phyloP scores from a whole-genome alignment of 352 stramenopile genomes.

The Phytophthora meadii region DNA sequence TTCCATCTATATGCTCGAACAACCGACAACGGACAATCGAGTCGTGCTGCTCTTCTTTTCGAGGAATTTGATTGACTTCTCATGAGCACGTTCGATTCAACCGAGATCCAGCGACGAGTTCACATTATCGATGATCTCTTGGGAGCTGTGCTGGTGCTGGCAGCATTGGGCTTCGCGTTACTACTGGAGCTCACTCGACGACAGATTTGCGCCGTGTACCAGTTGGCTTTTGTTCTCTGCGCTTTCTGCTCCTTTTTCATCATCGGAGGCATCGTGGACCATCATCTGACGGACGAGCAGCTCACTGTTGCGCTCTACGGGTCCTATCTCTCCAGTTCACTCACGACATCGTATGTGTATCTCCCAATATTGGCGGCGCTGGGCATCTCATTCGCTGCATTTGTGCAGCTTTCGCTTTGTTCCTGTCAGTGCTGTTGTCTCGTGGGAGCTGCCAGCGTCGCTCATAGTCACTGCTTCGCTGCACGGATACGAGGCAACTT shows the following conservation, averaged over 20 bases:
- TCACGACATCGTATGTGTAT: constrained; percentile 74
- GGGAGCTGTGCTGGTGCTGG: constrained; percentile 66
- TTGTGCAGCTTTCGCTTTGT: constrained; percentile 63
- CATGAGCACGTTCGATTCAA: constrained; percentile 25
- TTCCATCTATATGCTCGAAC: constrained; percentile 4
- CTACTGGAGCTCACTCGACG: constrained; percentile 77
- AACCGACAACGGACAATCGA: background rate
- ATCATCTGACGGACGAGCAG: constrained; percentile 77
- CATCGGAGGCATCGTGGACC: constrained; percentile 72
- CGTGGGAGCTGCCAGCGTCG: constrained; percentile 33
- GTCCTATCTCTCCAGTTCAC: constrained; percentile 55
- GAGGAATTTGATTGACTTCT: constrained; percentile 2
- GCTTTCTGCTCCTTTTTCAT: constrained; percentile 63
- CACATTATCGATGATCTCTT: constrained; percentile 83
- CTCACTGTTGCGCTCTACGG: constrained; percentile 73
- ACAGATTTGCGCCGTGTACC: constrained; percentile 70
- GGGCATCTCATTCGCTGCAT: constrained; percentile 44
- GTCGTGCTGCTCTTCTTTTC: constrained; percentile 2
- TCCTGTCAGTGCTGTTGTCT: constrained; percentile 78
- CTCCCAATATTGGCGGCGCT: constrained; percentile 48
- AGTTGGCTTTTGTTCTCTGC: constrained; percentile 73
- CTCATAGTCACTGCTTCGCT: constrained; percentile 62
- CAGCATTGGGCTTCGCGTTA: constrained; percentile 48
- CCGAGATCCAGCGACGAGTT: constrained; percentile 47
- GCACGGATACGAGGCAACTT: constrained; percentile 52